Percentiles rank a stretch among this genome's conserved stretches.
Evolutionary conservation across 140 eudicot species (phyloP).

Genomic region (Flaveria floridana): DNA sequence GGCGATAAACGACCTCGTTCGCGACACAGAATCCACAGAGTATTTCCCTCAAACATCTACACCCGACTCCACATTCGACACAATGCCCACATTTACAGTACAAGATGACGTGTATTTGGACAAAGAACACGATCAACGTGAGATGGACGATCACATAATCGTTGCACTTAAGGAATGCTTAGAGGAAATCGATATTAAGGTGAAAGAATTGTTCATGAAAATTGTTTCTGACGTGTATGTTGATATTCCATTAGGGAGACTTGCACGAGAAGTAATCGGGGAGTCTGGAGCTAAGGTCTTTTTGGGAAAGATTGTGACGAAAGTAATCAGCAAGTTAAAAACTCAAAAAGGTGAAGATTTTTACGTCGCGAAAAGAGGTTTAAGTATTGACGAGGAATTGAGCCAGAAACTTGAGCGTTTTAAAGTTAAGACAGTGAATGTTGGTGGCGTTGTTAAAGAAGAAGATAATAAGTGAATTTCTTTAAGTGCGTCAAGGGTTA

Average conservation of each 20-base stretch:
- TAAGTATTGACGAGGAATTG: constrained; percentile 33
- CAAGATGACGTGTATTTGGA: constrained; percentile 16
- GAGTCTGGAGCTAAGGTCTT: constrained; percentile 34
- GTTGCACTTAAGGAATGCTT: constrained; percentile 29
- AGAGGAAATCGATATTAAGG: constrained; percentile 37
- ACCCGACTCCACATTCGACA: neutral
- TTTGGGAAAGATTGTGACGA: constrained; percentile 31
- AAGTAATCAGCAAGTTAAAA: constrained; percentile 21
- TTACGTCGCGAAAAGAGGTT: constrained; percentile 31
- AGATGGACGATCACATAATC: constrained; percentile 25
- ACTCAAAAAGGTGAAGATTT: constrained; percentile 15
- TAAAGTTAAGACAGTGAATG: constrained; percentile 46
- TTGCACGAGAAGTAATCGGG: constrained; percentile 36
- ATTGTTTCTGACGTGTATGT: constrained; percentile 23
- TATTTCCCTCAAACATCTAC: neutral
- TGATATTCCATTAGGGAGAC: constrained; percentile 34
- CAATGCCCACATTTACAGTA: neutral
- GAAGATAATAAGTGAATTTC: constrained; percentile 19
- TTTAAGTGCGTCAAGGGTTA: neutral
- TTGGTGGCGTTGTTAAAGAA: constrained; percentile 36
- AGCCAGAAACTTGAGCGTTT: constrained; percentile 48
- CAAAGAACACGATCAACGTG: constrained; percentile 9
- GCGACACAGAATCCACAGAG: constrained; percentile 12
- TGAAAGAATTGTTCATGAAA: constrained; percentile 30
- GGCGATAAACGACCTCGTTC: constrained; percentile 18